phyloP scores from a whole-genome alignment of 805 yeast species.

The Barnettozyma wickerhamii region DNA sequence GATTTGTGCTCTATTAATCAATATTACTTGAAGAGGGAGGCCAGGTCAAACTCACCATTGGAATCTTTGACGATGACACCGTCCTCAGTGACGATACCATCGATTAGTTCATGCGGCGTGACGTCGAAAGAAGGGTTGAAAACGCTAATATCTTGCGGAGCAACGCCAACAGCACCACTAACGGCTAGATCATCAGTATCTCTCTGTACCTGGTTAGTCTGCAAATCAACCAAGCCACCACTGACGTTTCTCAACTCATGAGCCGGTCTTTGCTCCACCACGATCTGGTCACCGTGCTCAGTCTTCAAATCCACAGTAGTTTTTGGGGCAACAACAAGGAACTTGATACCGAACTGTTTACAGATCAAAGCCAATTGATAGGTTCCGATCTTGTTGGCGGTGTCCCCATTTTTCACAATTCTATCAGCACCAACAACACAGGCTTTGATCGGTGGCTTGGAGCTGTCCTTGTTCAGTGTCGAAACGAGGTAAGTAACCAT shows the following conservation, averaged over 20 bases:
- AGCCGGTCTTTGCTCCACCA: constrained; percentile 84
- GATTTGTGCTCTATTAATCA: background rate
- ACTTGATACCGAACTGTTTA: constrained; percentile 60
- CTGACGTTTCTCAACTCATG: constrained; percentile 71
- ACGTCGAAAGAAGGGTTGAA: constrained; percentile 98
- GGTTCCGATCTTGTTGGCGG: constrained; percentile 96
- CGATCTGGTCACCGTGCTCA: constrained; percentile 64
- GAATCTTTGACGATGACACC: constrained; percentile 47
- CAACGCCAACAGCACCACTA: constrained; percentile 60
- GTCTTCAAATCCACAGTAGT: constrained; percentile 80
- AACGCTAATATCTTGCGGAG: constrained; percentile 78
- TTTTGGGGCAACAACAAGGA: constrained; percentile 92
- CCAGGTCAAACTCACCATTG: constrained; percentile 48
- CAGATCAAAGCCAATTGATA: constrained; percentile 80
- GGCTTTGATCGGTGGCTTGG: constrained; percentile 67
- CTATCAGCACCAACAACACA: constrained; percentile 89
- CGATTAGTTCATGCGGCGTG: constrained; percentile 78
- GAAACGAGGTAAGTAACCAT: constrained; percentile 80
- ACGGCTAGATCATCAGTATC: constrained; percentile 28
- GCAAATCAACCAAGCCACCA: constrained; percentile 52
- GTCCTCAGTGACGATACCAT: constrained; percentile 85
- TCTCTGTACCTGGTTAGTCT: constrained; percentile 25
- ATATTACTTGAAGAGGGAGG: constrained; percentile 11
- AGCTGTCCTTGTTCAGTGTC: constrained; percentile 28
- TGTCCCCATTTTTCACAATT: constrained; percentile 88